Base-by-base conservation (phyloP, 1,284 basidiomycete genomes). In the Ceratobasidium sp. region DNA sequence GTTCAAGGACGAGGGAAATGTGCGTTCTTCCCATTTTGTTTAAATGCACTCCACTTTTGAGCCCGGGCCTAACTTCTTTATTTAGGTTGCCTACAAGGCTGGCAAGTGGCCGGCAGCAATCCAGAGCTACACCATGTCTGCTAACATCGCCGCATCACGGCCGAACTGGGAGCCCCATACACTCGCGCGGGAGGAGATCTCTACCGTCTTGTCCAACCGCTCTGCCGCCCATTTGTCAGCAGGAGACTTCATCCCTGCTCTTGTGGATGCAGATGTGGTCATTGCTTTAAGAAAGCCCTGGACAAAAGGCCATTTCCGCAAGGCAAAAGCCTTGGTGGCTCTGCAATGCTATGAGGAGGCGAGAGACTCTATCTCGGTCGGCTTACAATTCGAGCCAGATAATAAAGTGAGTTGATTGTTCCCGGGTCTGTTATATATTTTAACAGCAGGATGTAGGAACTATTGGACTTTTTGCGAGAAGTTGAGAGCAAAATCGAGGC, bases 271-370 rank as follows among this genome's bases (percentile, higher is more conserved):
- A 0, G 96, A 99, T 76, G 90, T 91, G 0, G 96, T 98, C 78
- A 92, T 97, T 56, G 84, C 89, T 77, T 84, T 98, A 73, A 94
- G 95, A 81, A 87, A 91, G 75, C 90, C 90, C 33, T 99, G 97
- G 97, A 90, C 92, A 79, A 99, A 99, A 82, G 97, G 96, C 0
- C 95, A 99, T 82, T 98, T 97, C 86, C 87, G 97, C 77, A 97
- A 92, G 79, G 95, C 93, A 2, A 93, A 93, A 81, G 96, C 97
- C 0, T 85, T 99, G 57, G 85, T 93, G 4, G 94, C 89, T n/a
- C 84, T 99, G 73, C 86, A 87, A 15, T 85, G 87, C 60, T 84
- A 89, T 69, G 85, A 90, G 47, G 96, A 98, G 69, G 97, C 96
- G 1, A 89, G 88, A 77, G 93, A 97, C 60, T 92, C 96, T 2